phyloP scores from a whole-genome alignment of 768 basidiomycete genomes.

The Mycena belliarum region DNA sequence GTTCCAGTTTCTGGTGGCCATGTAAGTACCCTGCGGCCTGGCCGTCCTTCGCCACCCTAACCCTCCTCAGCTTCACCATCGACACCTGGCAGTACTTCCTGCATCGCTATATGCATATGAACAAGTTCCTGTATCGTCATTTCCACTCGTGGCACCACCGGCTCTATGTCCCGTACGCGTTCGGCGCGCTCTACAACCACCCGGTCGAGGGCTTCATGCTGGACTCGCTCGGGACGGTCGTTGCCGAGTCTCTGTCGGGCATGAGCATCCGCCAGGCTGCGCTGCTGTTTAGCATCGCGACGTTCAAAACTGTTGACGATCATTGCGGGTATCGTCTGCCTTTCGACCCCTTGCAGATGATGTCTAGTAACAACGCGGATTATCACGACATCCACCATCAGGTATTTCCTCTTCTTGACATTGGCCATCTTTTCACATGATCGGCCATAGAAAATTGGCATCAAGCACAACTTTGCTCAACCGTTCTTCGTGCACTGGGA shows the following conservation, averaged over 20 bases:
- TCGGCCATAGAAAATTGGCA: conserved; percentile 61
- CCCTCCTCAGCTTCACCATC: conserved; percentile 70
- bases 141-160: conserved; percentile 95
- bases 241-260: conserved; percentile 69
- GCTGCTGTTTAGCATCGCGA: conserved; percentile 80
- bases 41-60: neutral
- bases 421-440: neutral
- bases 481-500: conserved; percentile 99
- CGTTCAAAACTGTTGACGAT: conserved; percentile 93
- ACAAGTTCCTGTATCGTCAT: conserved; percentile 87
- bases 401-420: conserved; percentile 38
- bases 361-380: conserved; percentile 89
- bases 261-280: conserved; percentile 84
- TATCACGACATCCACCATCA: conserved; percentile 99
- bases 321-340: conserved; percentile 91
- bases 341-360: conserved; percentile 87
- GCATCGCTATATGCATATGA: conserved; percentile 89
- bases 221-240: conserved; percentile 76
- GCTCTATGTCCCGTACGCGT: conserved; percentile 95
- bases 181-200: conserved; percentile 96
- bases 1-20: conserved; percentile 71
- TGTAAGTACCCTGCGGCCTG: conserved; percentile 63
- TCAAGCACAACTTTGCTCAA: conserved; percentile 95
- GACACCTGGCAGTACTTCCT: conserved; percentile 99
- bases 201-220: conserved; percentile 92